A percentile compares a stretch with the other conserved stretches of the same genome.
Conservation (phyloP, 192 early-diverging fungal species). For the Podila epicladia region DNA sequence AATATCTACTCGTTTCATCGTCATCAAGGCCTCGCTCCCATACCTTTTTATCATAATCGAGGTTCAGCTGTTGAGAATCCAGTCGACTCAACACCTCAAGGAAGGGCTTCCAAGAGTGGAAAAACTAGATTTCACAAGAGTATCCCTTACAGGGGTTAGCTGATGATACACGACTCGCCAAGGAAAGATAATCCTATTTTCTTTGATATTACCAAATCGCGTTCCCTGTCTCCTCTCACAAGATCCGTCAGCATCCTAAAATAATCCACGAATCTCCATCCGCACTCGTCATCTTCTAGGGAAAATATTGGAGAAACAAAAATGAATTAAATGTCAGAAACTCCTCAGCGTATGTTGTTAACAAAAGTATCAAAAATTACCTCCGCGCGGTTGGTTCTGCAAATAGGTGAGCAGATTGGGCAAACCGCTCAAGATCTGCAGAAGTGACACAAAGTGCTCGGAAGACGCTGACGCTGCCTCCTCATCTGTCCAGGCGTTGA, state of each 20-base stretch:
- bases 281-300: slow-evolving; percentile 34
- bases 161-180: not conserved
- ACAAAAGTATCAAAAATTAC: slow-evolving; percentile 4
- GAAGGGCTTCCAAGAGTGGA: slow-evolving; percentile 14
- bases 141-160: not conserved
- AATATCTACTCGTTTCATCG: no score
- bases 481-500: slow-evolving; percentile 44
- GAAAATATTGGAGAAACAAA: not conserved
- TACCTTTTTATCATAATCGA: slow-evolving; percentile 49
- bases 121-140: slow-evolving; percentile 9
- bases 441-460: slow-evolving; percentile 18
- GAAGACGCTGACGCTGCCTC: slow-evolving; percentile 9
- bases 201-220: not conserved
- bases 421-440: slow-evolving; percentile 25
- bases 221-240: slow-evolving; percentile 20
- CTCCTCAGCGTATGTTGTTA: not conserved
- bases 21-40: not conserved
- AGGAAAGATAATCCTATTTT: not conserved
- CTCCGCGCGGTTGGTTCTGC: slow-evolving; percentile 18
- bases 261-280: slow-evolving; percentile 39
- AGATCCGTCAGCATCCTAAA: slow-evolving; percentile 31
- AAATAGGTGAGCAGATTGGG: slow-evolving; percentile 20
- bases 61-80: slow-evolving; percentile 28
- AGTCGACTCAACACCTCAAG: slow-evolving; percentile 21
- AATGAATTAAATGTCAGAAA: not conserved